Conservation (phyloP, 306 rosid genomes). For the Cajanus cajan region DNA sequence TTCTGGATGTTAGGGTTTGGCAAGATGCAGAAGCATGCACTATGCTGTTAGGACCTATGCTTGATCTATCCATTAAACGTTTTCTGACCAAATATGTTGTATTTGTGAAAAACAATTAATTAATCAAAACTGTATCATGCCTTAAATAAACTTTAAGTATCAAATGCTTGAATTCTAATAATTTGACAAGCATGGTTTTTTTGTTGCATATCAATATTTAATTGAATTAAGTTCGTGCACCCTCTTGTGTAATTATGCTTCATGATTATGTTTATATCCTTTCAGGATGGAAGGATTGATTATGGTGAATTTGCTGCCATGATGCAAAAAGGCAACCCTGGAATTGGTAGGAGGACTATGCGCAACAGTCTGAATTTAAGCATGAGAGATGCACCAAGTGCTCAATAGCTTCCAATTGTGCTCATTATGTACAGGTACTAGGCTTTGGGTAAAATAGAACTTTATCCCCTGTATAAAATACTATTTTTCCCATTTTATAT, state of each 20-base stretch:
- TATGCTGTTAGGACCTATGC: conserved; percentile 5
- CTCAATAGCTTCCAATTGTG: conserved; percentile 46
- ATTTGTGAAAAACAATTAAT: conserved; percentile 1
- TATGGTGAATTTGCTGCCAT: conserved; percentile 92
- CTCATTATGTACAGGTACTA: conserved; percentile 53
- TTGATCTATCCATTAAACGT: conserved; percentile 19
- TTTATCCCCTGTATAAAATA: background rate
- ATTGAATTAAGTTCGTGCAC: conserved; percentile 6
- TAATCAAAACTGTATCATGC: background rate
- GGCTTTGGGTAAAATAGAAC: conserved; percentile 25
- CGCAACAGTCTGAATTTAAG: conserved; percentile 87
- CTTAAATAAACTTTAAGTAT: conserved; percentile 14
- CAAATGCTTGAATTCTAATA: conserved; percentile 25
- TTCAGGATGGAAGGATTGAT: conserved; percentile 92
- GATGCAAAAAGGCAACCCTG: conserved; percentile 94
- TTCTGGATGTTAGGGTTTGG: background rate
- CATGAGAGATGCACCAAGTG: conserved; percentile 86
- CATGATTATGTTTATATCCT: conserved; percentile 24
- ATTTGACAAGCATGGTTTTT: conserved; percentile 21
- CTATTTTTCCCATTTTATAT: conserved; percentile 1
- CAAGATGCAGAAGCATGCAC: background rate
- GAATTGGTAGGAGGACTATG: conserved; percentile 92
- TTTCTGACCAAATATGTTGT: conserved; percentile 11
- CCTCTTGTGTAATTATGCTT: conserved; percentile 23
- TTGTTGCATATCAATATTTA: background rate